These are phyloP conservation scores for Dittrichia graveolens DNA, from an alignment of 129 eudicot species.

Conservation along the genomic window DNA sequence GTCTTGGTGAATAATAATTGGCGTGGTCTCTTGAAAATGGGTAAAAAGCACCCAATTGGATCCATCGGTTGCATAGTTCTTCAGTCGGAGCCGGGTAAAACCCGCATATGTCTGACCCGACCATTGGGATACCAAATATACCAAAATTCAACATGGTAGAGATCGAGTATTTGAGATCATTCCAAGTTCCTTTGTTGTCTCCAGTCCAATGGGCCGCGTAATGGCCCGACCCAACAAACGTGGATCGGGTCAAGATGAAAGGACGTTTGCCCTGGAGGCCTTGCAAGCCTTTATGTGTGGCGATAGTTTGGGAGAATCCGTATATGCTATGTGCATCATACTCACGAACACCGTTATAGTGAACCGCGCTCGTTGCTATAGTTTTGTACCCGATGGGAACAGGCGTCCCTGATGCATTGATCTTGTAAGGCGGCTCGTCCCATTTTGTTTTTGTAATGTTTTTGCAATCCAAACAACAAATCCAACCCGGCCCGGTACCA, in stretches of 20 bases:
- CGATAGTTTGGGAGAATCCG: slow-evolving; percentile 75
- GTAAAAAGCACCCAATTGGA: slow-evolving; percentile 90
- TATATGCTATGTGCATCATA: slow-evolving; percentile 94
- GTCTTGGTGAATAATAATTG: slow-evolving; percentile 76
- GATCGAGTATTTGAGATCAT: slow-evolving; percentile 75
- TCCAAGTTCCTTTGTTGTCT: slow-evolving; percentile 90
- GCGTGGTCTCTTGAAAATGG: slow-evolving; percentile 97
- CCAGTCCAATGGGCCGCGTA: slow-evolving; percentile 99
- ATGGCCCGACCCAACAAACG: slow-evolving; percentile 91
- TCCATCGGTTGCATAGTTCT: slow-evolving; percentile 98
- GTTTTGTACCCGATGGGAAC: slow-evolving; percentile 82
- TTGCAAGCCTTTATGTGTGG: slow-evolving; percentile 75
- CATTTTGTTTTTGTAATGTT: slow-evolving; percentile 76
- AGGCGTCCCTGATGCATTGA: slow-evolving; percentile 69
- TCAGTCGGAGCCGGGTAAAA: slow-evolving; percentile 84
- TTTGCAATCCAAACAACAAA: slow-evolving; percentile 85
- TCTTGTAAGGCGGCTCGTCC: slow-evolving; percentile 98
- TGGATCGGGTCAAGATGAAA: slow-evolving; percentile 78
- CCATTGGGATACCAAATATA: slow-evolving; percentile 93
- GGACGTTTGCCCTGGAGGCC: slow-evolving; percentile 87
- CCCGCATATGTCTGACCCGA: slow-evolving; percentile 96
- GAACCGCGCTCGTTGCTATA: slow-evolving; percentile 90
- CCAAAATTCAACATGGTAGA: slow-evolving; percentile 95
- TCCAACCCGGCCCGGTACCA: slow-evolving; percentile 93
- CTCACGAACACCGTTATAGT: slow-evolving; percentile 79